Evolutionary conservation across 352 stramenopile species (phyloP).

Genomic region (Phytophthora pisi): DNA sequence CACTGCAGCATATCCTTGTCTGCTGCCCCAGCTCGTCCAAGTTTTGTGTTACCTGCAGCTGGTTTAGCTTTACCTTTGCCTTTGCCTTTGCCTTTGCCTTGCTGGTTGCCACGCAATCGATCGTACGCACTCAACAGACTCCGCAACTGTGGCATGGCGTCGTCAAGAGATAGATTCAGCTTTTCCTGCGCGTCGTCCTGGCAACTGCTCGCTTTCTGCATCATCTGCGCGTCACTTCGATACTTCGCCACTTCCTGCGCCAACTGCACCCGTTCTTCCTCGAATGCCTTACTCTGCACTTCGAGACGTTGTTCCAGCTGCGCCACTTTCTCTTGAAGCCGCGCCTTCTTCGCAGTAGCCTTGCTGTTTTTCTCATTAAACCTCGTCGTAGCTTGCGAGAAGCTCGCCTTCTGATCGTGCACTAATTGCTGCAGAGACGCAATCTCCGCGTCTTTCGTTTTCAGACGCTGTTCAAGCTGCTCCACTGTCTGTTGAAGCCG

Average conservation of each 20-base stretch:
- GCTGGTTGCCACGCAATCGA: slow-evolving; percentile 4
- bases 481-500: background rate
- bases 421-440: slow-evolving; percentile 1
- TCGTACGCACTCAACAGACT: slow-evolving; percentile 23
- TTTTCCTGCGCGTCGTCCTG: slow-evolving; percentile 3
- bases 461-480: background rate
- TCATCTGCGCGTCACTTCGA: background rate
- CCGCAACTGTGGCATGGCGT: slow-evolving; percentile 12
- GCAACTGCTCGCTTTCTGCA: background rate
- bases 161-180: slow-evolving; percentile 11
- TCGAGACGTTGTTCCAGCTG: slow-evolving; percentile 15
- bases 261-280: slow-evolving; percentile 9
- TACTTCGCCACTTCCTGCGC: background rate
- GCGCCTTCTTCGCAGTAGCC: slow-evolving; percentile 3
- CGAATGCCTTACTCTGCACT: slow-evolving; percentile 12
- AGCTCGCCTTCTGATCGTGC: slow-evolving; percentile 1
- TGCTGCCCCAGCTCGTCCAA: background rate
- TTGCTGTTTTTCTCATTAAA: slow-evolving; percentile 7
- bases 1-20: background rate
- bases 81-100: background rate
- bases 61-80: background rate
- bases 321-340: slow-evolving; percentile 10
- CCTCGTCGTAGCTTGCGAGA: slow-evolving; percentile 6
- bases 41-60: background rate
- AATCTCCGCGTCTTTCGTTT: slow-evolving; percentile 1